Percentiles rank a stretch among this genome's conserved stretches.
Evolutionary conservation across 768 basidiomycete species (phyloP).

Genomic region (Pleurotus salmoneostramineus): DNA sequence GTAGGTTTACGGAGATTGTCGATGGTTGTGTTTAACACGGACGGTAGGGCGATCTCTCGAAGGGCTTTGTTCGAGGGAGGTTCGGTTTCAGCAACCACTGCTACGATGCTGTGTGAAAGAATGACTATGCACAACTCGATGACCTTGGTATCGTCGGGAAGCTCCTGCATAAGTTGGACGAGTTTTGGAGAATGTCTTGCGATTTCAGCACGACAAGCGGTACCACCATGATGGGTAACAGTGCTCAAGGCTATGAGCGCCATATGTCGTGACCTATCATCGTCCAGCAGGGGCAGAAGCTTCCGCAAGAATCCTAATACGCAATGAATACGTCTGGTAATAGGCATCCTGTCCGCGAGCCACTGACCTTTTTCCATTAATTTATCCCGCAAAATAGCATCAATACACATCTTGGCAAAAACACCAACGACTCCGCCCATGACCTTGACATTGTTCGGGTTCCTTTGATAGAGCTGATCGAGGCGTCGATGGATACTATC

Average conservation of each 20-base stretch:
- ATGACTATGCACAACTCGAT: conserved; percentile 48
- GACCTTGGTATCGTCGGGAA: conserved; percentile 43
- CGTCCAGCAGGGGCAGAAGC: conserved; percentile 49
- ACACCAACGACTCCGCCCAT: conserved; percentile 57
- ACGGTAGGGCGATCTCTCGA: conserved; percentile 37
- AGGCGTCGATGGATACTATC: conserved; percentile 45
- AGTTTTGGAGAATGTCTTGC: conserved; percentile 40
- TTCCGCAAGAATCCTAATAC: conserved; percentile 50
- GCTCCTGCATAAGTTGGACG: conserved; percentile 38
- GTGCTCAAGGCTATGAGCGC: conserved; percentile 53
- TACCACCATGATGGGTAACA: conserved; percentile 60
- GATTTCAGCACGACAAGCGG: conserved; percentile 44
- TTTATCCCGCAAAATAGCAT: conserved; percentile 56
- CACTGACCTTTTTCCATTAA: conserved; percentile 50
- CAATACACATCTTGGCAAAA: conserved; percentile 60
- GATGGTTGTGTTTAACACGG: conserved; percentile 38
- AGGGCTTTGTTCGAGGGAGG: conserved; percentile 33
- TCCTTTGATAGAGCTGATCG: conserved; percentile 42
- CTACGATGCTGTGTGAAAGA: conserved; percentile 46
- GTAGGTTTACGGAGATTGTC: conserved; percentile 39
- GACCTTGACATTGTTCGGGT: conserved; percentile 41
- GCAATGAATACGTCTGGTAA: not conserved
- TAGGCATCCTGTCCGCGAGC: not conserved
- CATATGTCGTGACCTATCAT: conserved; percentile 43
- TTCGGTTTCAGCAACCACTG: conserved; percentile 32